A percentile compares a stretch with the other conserved stretches of the same genome.
These are phyloP conservation scores for Miscanthus lutarioriparius DNA, from an alignment of 176 grass and related monocot genomes.

Conservation along the genomic window DNA sequence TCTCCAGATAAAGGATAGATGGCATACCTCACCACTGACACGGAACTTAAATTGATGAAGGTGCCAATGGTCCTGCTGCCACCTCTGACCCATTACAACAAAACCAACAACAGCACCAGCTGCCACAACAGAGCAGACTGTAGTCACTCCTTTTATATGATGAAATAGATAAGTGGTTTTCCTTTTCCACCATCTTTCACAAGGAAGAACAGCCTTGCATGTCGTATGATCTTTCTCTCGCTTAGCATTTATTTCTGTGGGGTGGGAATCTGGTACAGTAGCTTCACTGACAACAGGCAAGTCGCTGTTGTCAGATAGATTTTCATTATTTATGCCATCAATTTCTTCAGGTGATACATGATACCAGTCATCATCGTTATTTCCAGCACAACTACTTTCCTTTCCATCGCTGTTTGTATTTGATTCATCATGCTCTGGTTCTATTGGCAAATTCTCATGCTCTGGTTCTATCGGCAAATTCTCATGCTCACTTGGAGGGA, in stretches of 20 bases:
- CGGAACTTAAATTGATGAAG: constrained; percentile 52
- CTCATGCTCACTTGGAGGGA: constrained; percentile 86
- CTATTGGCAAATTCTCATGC: constrained; percentile 76
- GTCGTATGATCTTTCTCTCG: constrained; percentile 22
- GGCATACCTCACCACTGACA: constrained; percentile 56
- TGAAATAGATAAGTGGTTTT: constrained; percentile 41
- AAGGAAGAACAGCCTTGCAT: constrained; percentile 32
- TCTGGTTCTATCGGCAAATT: constrained; percentile 75
- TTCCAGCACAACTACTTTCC: constrained; percentile 28
- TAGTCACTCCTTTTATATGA: constrained; percentile 64
- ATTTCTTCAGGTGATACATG: constrained; percentile 30
- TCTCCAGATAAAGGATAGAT: neutral
- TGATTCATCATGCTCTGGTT: constrained; percentile 38
- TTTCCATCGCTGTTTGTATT: constrained; percentile 19
- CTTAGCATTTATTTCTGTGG: constrained; percentile 9
- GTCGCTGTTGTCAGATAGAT: constrained; percentile 24
- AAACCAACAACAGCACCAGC: constrained; percentile 66
- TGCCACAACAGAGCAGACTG: constrained; percentile 78
- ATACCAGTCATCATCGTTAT: constrained; percentile 31
- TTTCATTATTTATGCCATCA: constrained; percentile 30
- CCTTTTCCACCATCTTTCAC: constrained; percentile 57
- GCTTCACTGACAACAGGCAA: constrained; percentile 6
- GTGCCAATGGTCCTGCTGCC: constrained; percentile 70
- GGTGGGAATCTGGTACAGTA: constrained; percentile 12
- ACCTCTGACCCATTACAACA: constrained; percentile 70